Evolutionary conservation across 176 grass and related monocot genomes (phyloP).

Genomic region (Carex scoparia): DNA sequence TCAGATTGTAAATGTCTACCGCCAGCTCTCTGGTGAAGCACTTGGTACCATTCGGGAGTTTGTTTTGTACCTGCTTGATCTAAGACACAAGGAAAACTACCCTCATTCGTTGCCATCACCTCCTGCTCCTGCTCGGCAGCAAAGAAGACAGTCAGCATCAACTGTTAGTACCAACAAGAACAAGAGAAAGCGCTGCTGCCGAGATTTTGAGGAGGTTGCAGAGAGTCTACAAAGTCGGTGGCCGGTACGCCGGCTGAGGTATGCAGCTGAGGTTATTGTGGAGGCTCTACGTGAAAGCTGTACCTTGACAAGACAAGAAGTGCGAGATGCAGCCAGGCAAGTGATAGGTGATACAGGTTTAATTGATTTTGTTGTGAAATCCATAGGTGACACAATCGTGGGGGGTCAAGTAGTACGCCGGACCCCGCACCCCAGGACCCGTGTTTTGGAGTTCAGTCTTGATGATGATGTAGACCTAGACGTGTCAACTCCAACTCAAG

Average conservation of each 20-base stretch:
- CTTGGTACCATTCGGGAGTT: slow-evolving; percentile 57
- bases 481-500: not conserved
- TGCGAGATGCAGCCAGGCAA: slow-evolving; percentile 75
- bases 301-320: slow-evolving; percentile 64
- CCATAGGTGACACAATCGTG: slow-evolving; percentile 62
- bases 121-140: not conserved
- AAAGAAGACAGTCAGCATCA: slow-evolving; percentile 14
- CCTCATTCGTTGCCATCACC: slow-evolving; percentile 14
- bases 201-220: slow-evolving; percentile 58
- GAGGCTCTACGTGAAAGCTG: slow-evolving; percentile 56
- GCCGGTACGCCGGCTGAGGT: slow-evolving; percentile 57
- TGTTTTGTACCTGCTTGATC: slow-evolving; percentile 61
- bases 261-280: slow-evolving; percentile 70
- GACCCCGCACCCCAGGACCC: slow-evolving; percentile 44
- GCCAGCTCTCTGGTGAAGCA: slow-evolving; percentile 40
- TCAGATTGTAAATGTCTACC: slow-evolving; percentile 50
- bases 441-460: slow-evolving; percentile 70
- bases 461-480: slow-evolving; percentile 39
- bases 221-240: slow-evolving; percentile 54
- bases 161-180: slow-evolving; percentile 24
- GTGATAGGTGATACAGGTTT: slow-evolving; percentile 88
- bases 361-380: slow-evolving; percentile 91
- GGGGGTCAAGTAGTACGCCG: slow-evolving; percentile 57
- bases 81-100: slow-evolving; percentile 46
- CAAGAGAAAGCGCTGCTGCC: slow-evolving; percentile 29